Evolutionary conservation across 345 rosid genomes (phyloP).

Genomic region (Sisymbrium irio): DNA sequence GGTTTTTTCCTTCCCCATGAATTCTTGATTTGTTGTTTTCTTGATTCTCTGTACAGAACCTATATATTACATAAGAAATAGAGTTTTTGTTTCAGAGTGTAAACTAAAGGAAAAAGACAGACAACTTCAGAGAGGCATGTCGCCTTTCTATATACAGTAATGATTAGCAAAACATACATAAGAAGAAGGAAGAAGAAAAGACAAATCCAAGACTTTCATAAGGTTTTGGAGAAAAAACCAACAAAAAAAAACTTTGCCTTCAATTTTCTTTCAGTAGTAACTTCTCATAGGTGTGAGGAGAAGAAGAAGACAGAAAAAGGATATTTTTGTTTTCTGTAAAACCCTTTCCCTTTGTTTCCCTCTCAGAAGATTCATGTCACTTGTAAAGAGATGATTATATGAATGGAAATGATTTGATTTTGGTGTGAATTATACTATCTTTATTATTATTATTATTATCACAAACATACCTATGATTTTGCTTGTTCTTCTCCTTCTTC

Average conservation of each 20-base stretch:
- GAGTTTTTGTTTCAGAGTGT: constrained; percentile 35
- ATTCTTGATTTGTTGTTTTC: constrained; percentile 38
- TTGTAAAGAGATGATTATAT: constrained; percentile 30
- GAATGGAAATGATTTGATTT: constrained; percentile 33
- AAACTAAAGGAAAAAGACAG: background rate
- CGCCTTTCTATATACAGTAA: constrained; percentile 30
- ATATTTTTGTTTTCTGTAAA: background rate
- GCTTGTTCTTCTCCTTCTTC: constrained; percentile 1
- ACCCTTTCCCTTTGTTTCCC: constrained; percentile 1
- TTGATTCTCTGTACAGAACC: constrained; percentile 39
- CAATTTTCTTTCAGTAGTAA: constrained; percentile 6
- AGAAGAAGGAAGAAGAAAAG: background rate
- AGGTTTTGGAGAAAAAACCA: constrained; percentile 14
- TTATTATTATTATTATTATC: background rate
- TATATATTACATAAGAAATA: constrained; percentile 25
- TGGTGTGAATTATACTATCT: constrained; percentile 25
- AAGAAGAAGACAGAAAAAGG: background rate
- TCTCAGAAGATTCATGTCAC: constrained; percentile 26
- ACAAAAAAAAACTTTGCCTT: background rate
- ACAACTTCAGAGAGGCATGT: constrained; percentile 29
- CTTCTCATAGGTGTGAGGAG: constrained; percentile 34
- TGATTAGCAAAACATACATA: constrained; percentile 27
- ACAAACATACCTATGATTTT: constrained; percentile 18
- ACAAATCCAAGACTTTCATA: background rate
- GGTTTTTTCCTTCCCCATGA: constrained; percentile 13